Base-by-base conservation (phyloP, 2,329 filamentous ascomycete genomes). In the Aspergillus melleus region DNA sequence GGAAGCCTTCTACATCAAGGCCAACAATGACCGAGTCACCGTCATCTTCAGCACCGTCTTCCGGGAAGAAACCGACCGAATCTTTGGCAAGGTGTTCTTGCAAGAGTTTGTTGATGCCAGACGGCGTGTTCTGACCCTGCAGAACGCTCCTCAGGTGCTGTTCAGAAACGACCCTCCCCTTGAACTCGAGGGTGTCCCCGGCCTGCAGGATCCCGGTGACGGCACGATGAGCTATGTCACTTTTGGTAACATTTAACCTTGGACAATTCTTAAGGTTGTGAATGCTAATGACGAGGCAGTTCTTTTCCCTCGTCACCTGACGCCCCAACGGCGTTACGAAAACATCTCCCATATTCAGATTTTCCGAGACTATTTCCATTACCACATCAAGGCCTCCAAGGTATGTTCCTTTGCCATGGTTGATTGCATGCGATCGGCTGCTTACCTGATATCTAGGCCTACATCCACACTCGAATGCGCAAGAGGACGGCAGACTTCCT, bases 321-420 rank as follows among this genome's bases (percentile, higher is more conserved):
- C 92, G 14, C 87, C 88, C 14, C 92, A 97, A 77, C 87, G 92
- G 74, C 91, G 96, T 81, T 89, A 91, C 61, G 93, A 97, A 67
- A 93, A 96, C 75, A 99, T 99, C 69, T 97, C 93, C 54, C 96
- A 99, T 77, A 98, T 99, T 71, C 96, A 99, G 80, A 99, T 95
- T 14, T 99, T 99, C 90, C 91, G 95, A 67, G 95, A 99, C 75
- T 99, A 99, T 79, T 99, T 99, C 84, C 95, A 99, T 79, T 99
- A 99, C 78, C 95, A 99, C 79, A 99, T 99, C 80, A 99, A 99
- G 81, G 96, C 95, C 30, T 97, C 93, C 64, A 99, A 99, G 84
- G 86, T 88, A 76, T 29, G 19, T 42, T 29, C 16, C 5, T 36
- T 55, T 46, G 12, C n/a, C 22, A 54, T 49, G 3, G 12, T 10